Evolutionary conservation across 768 basidiomycete genomes (phyloP).

Genomic region (Suillus weaverae): DNA sequence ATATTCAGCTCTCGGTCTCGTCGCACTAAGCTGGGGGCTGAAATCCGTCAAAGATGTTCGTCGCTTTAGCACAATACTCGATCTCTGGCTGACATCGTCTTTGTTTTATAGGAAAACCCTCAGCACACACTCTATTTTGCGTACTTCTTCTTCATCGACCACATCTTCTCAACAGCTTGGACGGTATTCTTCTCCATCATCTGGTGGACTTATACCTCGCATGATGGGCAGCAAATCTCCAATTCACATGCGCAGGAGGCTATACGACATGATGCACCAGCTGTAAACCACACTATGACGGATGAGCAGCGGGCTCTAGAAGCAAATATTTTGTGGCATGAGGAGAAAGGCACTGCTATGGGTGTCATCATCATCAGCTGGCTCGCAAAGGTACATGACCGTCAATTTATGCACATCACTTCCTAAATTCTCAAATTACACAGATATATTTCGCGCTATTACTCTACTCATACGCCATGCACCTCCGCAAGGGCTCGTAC

Average conservation of each 20-base stretch:
- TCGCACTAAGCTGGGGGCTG: slow-evolving; percentile 84
- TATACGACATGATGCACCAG: slow-evolving; percentile 61
- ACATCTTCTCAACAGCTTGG: slow-evolving; percentile 86
- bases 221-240: slow-evolving; percentile 79
- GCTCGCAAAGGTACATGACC: slow-evolving; percentile 75
- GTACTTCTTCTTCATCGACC: slow-evolving; percentile 90
- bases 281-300: slow-evolving; percentile 53
- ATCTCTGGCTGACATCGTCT: slow-evolving; percentile 4
- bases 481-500: slow-evolving; percentile 90
- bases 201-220: slow-evolving; percentile 92
- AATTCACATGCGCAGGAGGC: slow-evolving; percentile 90
- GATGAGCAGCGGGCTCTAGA: slow-evolving; percentile 66
- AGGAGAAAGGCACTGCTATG: slow-evolving; percentile 83
- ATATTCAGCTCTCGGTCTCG: slow-evolving; percentile 84
- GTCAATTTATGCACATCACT: background rate
- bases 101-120: slow-evolving; percentile 75
- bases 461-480: slow-evolving; percentile 90
- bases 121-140: slow-evolving; percentile 85
- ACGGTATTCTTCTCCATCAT: slow-evolving; percentile 86
- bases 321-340: slow-evolving; percentile 83
- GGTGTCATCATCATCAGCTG: slow-evolving; percentile 80
- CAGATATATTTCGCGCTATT: slow-evolving; percentile 90
- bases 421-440: background rate
- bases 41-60: slow-evolving; percentile 82
- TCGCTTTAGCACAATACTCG: slow-evolving; percentile 16